Percentiles rank a stretch among this genome's conserved stretches.
phyloP scores from a whole-genome alignment of 139 green algal genomes.

The Coelastrella sp. region DNA sequence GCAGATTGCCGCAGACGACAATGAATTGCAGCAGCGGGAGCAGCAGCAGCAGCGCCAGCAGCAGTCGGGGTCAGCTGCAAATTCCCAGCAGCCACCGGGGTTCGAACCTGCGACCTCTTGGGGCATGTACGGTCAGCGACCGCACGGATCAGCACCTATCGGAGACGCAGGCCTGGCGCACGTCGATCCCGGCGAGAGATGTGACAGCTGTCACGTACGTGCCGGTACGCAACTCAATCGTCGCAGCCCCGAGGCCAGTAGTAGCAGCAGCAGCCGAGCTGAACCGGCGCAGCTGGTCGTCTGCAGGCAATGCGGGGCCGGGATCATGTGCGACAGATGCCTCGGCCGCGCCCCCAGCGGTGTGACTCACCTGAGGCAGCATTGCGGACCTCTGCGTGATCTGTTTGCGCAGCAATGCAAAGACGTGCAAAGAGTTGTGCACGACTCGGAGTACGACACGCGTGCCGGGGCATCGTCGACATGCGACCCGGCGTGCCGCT shows the following conservation, averaged over 20 bases:
- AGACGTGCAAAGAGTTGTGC: neutral
- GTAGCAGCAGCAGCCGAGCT: neutral
- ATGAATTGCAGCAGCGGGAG: neutral
- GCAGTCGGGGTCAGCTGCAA: neutral
- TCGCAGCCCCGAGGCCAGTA: neutral
- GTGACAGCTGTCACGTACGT: neutral
- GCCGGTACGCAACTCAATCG: neutral
- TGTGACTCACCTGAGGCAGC: neutral
- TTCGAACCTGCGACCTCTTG: neutral
- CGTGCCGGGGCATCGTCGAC: neutral
- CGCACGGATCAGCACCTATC: neutral
- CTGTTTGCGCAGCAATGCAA: neutral
- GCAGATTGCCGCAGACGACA: neutral
- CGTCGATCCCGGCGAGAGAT: neutral
- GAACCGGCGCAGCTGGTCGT: neutral
- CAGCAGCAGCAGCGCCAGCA: slow-evolving; percentile 11
- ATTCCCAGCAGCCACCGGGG: too few relatives aligned
- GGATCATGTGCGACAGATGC: neutral
- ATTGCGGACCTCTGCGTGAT: neutral
- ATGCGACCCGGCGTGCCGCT: neutral
- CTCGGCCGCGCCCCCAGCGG: neutral
- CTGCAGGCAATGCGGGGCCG: neutral
- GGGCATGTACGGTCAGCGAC: neutral
- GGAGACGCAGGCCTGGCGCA: neutral
- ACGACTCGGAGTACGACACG: neutral